Conservation (phyloP, 208 protist species). For the Crithidia acanthocephali region DNA sequence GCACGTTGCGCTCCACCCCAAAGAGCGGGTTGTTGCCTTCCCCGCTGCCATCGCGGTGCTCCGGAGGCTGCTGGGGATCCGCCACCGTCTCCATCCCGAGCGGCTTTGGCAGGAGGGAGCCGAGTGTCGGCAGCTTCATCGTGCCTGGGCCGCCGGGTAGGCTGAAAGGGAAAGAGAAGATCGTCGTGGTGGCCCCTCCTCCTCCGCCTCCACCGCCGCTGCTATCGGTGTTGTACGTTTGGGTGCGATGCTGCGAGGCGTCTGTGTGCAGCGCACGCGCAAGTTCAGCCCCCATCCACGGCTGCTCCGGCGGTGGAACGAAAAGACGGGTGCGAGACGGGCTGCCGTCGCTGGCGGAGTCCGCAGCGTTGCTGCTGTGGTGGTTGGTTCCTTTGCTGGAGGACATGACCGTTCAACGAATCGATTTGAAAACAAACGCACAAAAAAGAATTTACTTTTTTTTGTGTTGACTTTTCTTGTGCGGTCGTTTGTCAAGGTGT, state of each 20-base stretch:
- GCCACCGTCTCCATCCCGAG: background rate
- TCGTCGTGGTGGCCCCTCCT: background rate
- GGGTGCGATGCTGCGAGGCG: background rate
- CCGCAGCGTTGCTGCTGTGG: constrained; percentile 5
- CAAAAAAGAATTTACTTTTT: too few relatives aligned
- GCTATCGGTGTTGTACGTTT: background rate
- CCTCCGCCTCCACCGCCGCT: background rate
- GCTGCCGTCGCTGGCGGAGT: constrained; percentile 7
- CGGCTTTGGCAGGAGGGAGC: constrained; percentile 12
- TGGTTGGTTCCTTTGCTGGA: constrained; percentile 5
- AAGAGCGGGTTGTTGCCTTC: background rate
- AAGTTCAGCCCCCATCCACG: constrained; percentile 12
- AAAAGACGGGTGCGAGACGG: constrained; percentile 1
- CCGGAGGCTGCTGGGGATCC: background rate
- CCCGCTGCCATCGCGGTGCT: background rate
- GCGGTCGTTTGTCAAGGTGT: too few relatives aligned
- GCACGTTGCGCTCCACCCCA: background rate
- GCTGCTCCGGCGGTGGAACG: constrained; percentile 28
- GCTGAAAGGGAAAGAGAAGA: constrained; percentile 22
- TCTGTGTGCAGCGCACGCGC: background rate
- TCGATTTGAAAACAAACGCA: too few relatives aligned
- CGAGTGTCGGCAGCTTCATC: constrained; percentile 7
- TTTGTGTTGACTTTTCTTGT: too few relatives aligned
- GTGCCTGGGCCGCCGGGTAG: background rate
- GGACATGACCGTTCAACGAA: background rate